Conservation (phyloP, 225 moss, liverwort and hornwort genomes). For the Rhytidiadelphus loreus region DNA sequence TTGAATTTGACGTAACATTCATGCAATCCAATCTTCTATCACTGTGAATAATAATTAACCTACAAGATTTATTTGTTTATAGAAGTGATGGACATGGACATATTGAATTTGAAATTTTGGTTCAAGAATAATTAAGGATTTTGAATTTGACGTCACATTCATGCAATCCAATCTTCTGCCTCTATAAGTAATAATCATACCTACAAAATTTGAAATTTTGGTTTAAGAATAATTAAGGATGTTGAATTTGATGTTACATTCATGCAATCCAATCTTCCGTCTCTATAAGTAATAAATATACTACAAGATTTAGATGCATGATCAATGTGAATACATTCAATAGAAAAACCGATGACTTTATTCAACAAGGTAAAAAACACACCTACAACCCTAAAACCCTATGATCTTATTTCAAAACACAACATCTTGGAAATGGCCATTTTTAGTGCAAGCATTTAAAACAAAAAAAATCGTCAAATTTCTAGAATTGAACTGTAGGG, state of each 20-base stretch:
- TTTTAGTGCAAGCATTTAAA: background rate
- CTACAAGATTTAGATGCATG: background rate
- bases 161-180: no score
- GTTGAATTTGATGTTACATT: background rate
- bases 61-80: background rate
- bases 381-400: background rate
- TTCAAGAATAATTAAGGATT: no score
- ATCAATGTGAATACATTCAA: background rate
- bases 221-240: no score
- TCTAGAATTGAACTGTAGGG: background rate
- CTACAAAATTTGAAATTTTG: no score
- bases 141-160: no score
- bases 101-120: background rate
- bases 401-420: background rate
- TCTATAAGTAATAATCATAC: no score
- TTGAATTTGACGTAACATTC: background rate
- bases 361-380: background rate
- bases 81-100: no score
- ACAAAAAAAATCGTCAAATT: accelerated
- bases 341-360: background rate
- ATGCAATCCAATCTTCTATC: background rate
- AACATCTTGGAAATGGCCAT: background rate
- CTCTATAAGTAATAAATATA: background rate
- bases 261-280: background rate
- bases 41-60: no score